A percentile compares a stretch with the other conserved stretches of the same genome.
Conservation (phyloP, 2,329 filamentous ascomycete genomes). For the Zymoseptoria tritici region DNA sequence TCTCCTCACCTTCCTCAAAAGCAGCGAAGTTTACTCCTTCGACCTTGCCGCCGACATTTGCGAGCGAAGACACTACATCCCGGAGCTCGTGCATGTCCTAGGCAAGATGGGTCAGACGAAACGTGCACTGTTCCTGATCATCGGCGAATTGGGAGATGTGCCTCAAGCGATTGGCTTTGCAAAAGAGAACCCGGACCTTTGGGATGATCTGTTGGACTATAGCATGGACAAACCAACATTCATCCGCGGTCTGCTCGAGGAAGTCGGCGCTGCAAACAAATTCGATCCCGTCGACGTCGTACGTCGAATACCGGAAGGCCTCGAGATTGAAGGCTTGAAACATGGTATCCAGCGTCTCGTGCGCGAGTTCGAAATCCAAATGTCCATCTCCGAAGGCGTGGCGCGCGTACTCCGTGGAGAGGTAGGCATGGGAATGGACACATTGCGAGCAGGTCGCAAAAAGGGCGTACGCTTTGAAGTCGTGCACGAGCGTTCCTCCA, state of each 20-base stretch:
- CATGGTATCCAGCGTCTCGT: constrained; percentile 87
- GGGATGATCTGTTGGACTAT: constrained; percentile 90
- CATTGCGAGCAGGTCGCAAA: constrained; percentile 68
- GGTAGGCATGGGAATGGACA: constrained; percentile 75
- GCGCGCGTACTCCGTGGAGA: constrained; percentile 81
- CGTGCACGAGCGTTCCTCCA: constrained; percentile 26
- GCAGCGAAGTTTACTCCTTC: constrained; percentile 73
- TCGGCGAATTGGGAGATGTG: constrained; percentile 85
- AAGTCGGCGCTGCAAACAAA: constrained; percentile 69
- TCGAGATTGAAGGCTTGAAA: constrained; percentile 84
- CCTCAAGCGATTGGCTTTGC: constrained; percentile 89
- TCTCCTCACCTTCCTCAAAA: constrained; percentile 82
- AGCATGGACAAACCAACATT: constrained; percentile 97
- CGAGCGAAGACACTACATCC: constrained; percentile 71
- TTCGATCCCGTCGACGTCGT: constrained; percentile 91
- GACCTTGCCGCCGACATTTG: constrained; percentile 72
- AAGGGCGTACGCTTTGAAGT: constrained; percentile 88
- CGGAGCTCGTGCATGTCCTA: constrained; percentile 90
- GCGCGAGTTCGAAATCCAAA: constrained; percentile 91
- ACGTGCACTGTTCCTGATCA: constrained; percentile 83
- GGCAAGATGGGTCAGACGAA: constrained; percentile 94
- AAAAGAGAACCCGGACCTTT: constrained; percentile 85
- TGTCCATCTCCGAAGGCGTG: constrained; percentile 83
- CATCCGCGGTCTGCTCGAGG: constrained; percentile 82
- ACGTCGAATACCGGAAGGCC: constrained; percentile 79